Base-by-base conservation (phyloP, 2,329 filamentous ascomycete species). In the Penicillium sp. region DNA sequence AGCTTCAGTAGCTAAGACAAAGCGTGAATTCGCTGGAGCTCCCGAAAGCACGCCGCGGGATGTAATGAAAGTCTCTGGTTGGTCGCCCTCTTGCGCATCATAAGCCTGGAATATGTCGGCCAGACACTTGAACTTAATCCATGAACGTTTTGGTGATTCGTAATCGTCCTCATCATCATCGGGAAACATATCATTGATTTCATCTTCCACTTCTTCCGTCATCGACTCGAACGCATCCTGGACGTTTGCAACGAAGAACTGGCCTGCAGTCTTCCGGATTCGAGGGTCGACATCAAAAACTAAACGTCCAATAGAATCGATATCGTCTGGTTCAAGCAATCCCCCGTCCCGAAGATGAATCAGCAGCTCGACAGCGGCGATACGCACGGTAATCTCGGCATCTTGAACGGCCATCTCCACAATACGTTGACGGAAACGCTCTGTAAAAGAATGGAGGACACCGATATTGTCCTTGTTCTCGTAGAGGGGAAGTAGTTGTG, bases 371-470 rank as follows among this genome's bases (percentile, higher is more conserved):
- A 99, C 89, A 9, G 91, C 89, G 7, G 87, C 83, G 8, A 91
- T 89, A 35, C 95, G 87, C 29, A 98, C 91, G 52, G 83, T 84
- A 14, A 89, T 79, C 65, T 99, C 95, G 0, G 89, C 84, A 73
- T 99, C 95, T 59, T 86, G 85, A 7, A 89, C 91, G 0, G 93
- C 93, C 80, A 99, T 97, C 76, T 99, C 95, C 26, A 98, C 89
- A 39, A 99, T 81, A 27, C 95, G 87, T 6, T 88, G 82, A 48
- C 93, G 85, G 74, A 98, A 99, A 48, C 92, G 85, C 72, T 98
- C 95, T 35, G 96, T 96, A 68, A 98, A 99, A 58, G 92, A 90
- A 56, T 91, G 90, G 52, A 99, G 80, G 1, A 85, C 84, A 45
- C 80, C 82, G 62, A 96, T 85, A 70, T 91, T 91, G 52, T 92